Conservation (phyloP, 768 basidiomycete genomes). For the Lyophyllum semitale region DNA sequence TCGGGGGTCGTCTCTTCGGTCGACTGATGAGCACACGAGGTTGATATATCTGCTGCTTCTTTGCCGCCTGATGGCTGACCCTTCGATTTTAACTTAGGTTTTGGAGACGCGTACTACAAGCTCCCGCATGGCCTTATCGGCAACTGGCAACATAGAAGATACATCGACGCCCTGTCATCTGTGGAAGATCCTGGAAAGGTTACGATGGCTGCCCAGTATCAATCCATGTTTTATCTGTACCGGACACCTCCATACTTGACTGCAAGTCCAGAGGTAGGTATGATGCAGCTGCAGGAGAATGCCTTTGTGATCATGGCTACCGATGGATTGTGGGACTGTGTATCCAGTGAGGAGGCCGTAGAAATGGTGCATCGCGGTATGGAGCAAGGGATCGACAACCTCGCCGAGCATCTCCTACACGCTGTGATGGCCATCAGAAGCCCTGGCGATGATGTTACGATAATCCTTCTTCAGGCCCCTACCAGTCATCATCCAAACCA, state of each 20-base stretch:
- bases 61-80: neutral
- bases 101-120: conserved; percentile 42
- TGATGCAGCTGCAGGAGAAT: conserved; percentile 33
- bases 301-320: conserved; percentile 53
- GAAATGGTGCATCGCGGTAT: conserved; percentile 35
- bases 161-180: conserved; percentile 34
- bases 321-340: conserved; percentile 58
- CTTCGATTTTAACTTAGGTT: conserved; percentile 23
- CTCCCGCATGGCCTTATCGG: conserved; percentile 31
- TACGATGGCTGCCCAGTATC: conserved; percentile 36
- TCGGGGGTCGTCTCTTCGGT: conserved; percentile 37
- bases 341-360: conserved; percentile 49
- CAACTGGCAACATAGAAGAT: conserved; percentile 29
- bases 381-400: conserved; percentile 19
- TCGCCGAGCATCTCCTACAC: conserved; percentile 30
- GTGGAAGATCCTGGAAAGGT: conserved; percentile 33
- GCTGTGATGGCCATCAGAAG: conserved; percentile 19
- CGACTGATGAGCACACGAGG: conserved; percentile 41
- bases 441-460: conserved; percentile 39
- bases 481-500: no score
- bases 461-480: conserved; percentile 26
- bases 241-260: conserved; percentile 63
- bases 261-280: conserved; percentile 49
- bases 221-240: conserved; percentile 42
- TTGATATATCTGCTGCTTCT: conserved; percentile 8